phyloP scores from a whole-genome alignment of 345 rosid genomes.

The Firmiana major region DNA sequence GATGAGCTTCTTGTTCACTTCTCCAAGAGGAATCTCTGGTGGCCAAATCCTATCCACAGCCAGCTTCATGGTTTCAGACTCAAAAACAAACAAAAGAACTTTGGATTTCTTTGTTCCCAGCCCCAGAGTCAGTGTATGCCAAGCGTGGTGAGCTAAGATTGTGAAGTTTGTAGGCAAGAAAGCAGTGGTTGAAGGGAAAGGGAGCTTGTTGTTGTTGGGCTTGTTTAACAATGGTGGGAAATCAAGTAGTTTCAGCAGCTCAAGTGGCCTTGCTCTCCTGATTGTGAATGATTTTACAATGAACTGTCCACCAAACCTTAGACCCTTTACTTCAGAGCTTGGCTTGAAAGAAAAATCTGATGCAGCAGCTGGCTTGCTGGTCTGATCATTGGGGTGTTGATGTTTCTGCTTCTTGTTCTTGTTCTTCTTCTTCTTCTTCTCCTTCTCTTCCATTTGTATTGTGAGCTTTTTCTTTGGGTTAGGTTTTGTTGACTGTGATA shows the following conservation, averaged over 20 bases:
- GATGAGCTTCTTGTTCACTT: conserved; percentile 83
- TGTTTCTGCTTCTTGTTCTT: conserved; percentile 68
- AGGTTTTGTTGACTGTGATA: conserved; percentile 2
- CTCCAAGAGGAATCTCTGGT: conserved; percentile 74
- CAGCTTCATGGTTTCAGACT: conserved; percentile 61
- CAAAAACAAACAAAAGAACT: conserved; percentile 74
- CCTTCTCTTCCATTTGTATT: conserved; percentile 51
- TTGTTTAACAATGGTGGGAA: conserved; percentile 43
- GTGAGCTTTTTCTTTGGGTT: background rate
- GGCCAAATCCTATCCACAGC: conserved; percentile 72
- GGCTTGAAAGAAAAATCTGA: conserved; percentile 77
- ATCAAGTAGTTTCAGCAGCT: conserved; percentile 75
- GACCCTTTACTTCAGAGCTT: conserved; percentile 74
- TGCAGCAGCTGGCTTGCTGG: conserved; percentile 30
- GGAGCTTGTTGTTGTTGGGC: conserved; percentile 26
- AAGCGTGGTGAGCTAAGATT: conserved; percentile 89
- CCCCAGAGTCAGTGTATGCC: conserved; percentile 94
- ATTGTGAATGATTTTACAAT: conserved; percentile 92
- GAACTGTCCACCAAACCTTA: conserved; percentile 85
- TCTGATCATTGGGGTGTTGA: conserved; percentile 55
- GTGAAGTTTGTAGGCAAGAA: conserved; percentile 93
- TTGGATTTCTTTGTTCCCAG: conserved; percentile 86
- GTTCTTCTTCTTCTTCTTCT: conserved; percentile 40
- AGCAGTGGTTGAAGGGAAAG: conserved; percentile 75
- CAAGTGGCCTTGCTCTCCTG: conserved; percentile 70